Evolutionary conservation across 306 rosid genomes (phyloP).

Genomic region (Dalbergia oliveri): DNA sequence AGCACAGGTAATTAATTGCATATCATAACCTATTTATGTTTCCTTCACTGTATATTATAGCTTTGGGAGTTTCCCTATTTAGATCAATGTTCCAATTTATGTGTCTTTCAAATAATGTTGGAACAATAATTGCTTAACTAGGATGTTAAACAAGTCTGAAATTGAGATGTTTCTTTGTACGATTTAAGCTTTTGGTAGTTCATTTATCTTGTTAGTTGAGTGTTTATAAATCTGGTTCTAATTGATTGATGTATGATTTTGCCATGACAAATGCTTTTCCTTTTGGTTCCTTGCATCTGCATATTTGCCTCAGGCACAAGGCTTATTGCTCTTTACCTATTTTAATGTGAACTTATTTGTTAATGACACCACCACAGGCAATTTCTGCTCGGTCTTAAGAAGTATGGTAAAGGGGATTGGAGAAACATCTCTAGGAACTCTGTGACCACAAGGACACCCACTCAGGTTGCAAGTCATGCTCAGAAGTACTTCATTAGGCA

Average conservation of each 20-base stretch:
- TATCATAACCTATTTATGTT: neutral
- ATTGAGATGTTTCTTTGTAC: neutral
- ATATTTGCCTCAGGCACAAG: neutral
- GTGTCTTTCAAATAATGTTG: no score
- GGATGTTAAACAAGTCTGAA: neutral
- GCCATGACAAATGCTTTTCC: conserved; percentile 35
- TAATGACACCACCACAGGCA: conserved; percentile 55
- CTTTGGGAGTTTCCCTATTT: neutral
- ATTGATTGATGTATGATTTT: conserved; percentile 23
- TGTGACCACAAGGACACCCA: conserved; percentile 76
- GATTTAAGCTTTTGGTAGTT: conserved; percentile 19
- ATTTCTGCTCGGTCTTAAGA: conserved; percentile 82
- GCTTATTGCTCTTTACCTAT: neutral
- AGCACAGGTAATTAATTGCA: conserved; percentile 67
- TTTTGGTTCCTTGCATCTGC: conserved; percentile 25
- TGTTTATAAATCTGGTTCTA: neutral
- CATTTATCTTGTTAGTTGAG: conserved; percentile 8
- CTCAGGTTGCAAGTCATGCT: conserved; percentile 89
- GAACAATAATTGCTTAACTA: conserved; percentile 19
- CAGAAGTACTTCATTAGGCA: conserved; percentile 83
- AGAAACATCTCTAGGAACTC: conserved; percentile 74
- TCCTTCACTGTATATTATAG: neutral
- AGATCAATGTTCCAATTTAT: no score
- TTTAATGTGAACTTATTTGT: neutral
- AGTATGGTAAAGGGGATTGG: conserved; percentile 90